phyloP scores from a whole-genome alignment of 1,284 basidiomycete species.

The Moniliella sp. region DNA sequence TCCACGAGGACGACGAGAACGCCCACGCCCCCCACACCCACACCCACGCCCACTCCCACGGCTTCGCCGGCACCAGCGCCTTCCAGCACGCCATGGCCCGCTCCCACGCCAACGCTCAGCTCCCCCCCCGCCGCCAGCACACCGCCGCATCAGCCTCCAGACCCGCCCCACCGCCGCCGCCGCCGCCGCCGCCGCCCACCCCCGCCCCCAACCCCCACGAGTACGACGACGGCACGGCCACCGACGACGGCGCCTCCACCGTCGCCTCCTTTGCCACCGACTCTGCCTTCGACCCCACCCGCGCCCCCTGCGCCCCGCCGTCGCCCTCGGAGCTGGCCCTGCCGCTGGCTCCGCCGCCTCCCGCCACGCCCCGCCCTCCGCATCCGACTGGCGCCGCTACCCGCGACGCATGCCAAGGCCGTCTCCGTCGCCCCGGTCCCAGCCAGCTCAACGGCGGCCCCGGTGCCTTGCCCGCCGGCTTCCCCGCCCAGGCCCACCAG shows the following conservation, averaged over 20 bases:
- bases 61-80: no score
- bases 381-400: no score
- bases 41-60: no score
- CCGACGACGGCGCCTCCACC: conserved; percentile 16
- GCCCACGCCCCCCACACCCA: no score
- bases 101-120: no score
- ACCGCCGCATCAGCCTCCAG: no score
- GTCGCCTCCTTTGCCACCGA: conserved; percentile 10
- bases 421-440: not conserved
- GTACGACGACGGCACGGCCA: conserved; percentile 9
- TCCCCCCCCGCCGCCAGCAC: no score
- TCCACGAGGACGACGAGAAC: no score
- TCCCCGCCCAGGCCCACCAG: conserved; percentile 7
- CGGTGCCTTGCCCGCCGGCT: conserved; percentile 16
- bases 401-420: no score
- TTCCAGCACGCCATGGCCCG: no score
- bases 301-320: conserved; percentile 2
- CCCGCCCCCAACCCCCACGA: conserved; percentile 4
- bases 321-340: conserved; percentile 1
- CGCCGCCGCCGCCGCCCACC: no score
- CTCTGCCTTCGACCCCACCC: conserved; percentile 16
- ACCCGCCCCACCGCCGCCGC: no score
- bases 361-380: conserved; percentile 2
- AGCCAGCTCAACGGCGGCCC: conserved; percentile 6
- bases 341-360: conserved; percentile 8